Percentiles rank a stretch among this genome's conserved stretches.
These are phyloP conservation scores for Camellia sinensis DNA, from an alignment of 148 eudicot species.

Conservation along the genomic window DNA sequence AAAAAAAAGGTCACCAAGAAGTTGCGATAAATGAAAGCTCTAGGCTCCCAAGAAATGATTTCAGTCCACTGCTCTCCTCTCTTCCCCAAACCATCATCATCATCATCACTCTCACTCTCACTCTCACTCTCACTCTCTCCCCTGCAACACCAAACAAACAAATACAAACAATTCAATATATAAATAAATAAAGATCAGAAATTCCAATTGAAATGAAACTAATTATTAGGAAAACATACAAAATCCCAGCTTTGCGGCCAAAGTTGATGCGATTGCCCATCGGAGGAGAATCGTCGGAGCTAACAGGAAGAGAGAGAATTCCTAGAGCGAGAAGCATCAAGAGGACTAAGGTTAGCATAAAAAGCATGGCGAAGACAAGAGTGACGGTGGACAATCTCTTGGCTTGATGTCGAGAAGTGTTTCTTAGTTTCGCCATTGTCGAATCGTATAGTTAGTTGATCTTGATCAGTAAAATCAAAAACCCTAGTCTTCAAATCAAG, in stretches of 20 bases:
- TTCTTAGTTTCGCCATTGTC: slow-evolving; percentile 51
- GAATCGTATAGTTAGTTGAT: no score
- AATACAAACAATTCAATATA: background rate
- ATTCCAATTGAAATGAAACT: background rate
- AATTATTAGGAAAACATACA: slow-evolving; percentile 23
- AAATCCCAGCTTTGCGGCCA: slow-evolving; percentile 52
- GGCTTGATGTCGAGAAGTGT: slow-evolving; percentile 26
- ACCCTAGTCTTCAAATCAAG: background rate
- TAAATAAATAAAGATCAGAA: background rate
- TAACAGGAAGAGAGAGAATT: slow-evolving; percentile 73
- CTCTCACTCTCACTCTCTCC: background rate
- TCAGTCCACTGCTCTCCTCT: slow-evolving; percentile 82
- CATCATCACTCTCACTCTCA: slow-evolving; percentile 20
- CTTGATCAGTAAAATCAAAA: background rate
- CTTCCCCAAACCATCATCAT: slow-evolving; percentile 37
- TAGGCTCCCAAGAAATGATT: slow-evolving; percentile 88
- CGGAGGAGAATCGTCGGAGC: slow-evolving; percentile 35
- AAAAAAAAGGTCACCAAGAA: slow-evolving; percentile 59
- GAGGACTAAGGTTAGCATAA: slow-evolving; percentile 62
- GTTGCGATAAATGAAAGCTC: slow-evolving; percentile 74
- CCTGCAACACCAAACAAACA: slow-evolving; percentile 31
- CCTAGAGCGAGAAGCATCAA: slow-evolving; percentile 83
- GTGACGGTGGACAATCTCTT: slow-evolving; percentile 60
- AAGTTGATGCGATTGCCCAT: slow-evolving; percentile 43
- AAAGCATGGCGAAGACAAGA: slow-evolving; percentile 61